Evolutionary conservation across 306 rosid species (phyloP), one percentile per base, ranked within the genome.

Genomic region (Fragaria nilgerrensis): DNA sequence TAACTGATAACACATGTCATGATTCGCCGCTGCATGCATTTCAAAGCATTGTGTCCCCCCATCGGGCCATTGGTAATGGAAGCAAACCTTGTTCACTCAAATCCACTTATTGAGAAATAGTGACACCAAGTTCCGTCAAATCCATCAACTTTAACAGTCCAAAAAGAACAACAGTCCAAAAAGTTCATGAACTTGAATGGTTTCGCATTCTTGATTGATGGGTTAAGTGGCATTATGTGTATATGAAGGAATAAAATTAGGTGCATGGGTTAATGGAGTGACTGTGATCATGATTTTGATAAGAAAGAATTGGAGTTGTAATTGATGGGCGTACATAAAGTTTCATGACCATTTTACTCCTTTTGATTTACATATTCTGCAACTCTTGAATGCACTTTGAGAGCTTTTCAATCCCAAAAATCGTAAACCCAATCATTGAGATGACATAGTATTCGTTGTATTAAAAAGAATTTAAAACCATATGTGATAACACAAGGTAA

Each of bases 231-330:
- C 91, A 86, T 89, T 72, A 87, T 32, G 82, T 17, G 71, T 79
- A 65, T 79, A 65, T 85, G 50, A 68, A 72, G 63, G 75, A 73
- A 59, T 61, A 61, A 56, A 50, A 37, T 69, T 48, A 52, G 48
- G 75, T 77, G 88, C 92, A 85, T 89, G 79, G 80, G 84, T 68
- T 85, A 82, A 92, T 89, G 98, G 84, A 65, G 89, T 52, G 76
- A 91, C 98, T 93, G 98, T 91, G 81, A 83, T 82, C 86, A 89
- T 93, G 87, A 87, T 89, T 80, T 88, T 82, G 87, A 83, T 64
- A 86, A 81, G 89, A 85, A 80, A 65, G 83, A 82, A 84, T 37
- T 82, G 84, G 71, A 74, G 67, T 85, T 82, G 74, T 78, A 69
- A 87, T 80, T 79, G 64, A 77, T 80, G 70, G 73, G 77, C 88